Evolutionary conservation across 1,139 yeast genomes (phyloP).

Genomic region (Arxiozyma heterogenica): DNA sequence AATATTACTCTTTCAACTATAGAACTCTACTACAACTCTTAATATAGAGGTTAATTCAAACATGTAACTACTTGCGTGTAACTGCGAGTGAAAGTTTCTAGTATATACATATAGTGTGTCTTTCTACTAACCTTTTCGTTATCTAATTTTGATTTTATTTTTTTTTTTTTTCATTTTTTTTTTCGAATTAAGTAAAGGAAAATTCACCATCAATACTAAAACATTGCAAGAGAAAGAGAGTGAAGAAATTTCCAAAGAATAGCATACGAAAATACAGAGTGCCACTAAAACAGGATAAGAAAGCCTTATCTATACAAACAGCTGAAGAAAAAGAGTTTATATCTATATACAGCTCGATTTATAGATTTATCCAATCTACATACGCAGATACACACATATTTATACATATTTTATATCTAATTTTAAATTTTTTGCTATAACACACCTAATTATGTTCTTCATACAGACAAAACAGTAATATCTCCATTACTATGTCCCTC

Average conservation of each 20-base stretch:
- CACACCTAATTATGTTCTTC: not conserved
- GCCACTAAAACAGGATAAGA: not conserved
- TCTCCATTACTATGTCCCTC: slow-evolving; percentile 54
- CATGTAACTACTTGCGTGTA: not conserved
- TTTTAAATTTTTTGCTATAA: no score
- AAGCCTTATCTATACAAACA: not conserved
- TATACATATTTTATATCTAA: no score
- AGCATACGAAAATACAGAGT: not conserved
- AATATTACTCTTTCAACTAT: no score
- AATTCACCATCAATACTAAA: not conserved
- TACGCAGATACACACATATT: not conserved
- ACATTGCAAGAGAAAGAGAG: not conserved
- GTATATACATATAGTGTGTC: not conserved
- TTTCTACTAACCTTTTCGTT: not conserved
- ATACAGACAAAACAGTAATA: slow-evolving; percentile 52
- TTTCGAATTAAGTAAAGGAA: not conserved
- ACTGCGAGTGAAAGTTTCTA: not conserved
- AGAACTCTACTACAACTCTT: not conserved
- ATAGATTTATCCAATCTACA: not conserved
- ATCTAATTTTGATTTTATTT: not conserved
- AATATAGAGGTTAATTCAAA: not conserved
- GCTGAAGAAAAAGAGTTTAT: not conserved
- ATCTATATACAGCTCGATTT: no score
- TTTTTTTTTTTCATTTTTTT: no score
- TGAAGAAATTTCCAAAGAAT: not conserved